phyloP scores from a whole-genome alignment of 441 rosid species.

The Omphalea diandra region DNA sequence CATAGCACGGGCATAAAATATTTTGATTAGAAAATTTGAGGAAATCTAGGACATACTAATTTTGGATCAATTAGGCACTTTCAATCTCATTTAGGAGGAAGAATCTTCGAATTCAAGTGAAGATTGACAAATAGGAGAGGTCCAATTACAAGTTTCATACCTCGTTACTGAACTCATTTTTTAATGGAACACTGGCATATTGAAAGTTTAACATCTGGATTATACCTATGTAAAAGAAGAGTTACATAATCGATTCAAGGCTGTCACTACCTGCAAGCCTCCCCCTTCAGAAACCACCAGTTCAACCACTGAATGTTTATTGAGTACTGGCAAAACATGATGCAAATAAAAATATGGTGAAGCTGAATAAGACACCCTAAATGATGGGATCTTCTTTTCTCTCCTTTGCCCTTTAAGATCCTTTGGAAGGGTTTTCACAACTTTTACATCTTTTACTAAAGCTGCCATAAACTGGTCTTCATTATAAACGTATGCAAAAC shows the following conservation, averaged over 20 bases:
- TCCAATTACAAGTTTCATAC: neutral
- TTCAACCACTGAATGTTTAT: constrained; percentile 87
- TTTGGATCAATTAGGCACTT: neutral
- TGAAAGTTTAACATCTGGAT: neutral
- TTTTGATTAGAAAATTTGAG: too few species aligned
- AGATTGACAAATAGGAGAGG: too few species aligned
- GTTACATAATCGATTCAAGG: neutral
- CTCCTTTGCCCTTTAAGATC: constrained; percentile 85
- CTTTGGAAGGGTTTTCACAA: constrained; percentile 92
- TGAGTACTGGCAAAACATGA: constrained; percentile 78
- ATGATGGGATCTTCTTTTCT: constrained; percentile 82
- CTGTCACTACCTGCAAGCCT: constrained; percentile 71
- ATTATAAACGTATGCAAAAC: constrained; percentile 89
- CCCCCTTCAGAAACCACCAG: constrained; percentile 88
- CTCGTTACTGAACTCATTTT: neutral
- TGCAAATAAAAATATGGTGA: constrained; percentile 87
- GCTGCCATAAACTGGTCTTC: constrained; percentile 90
- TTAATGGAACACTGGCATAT: too few species aligned
- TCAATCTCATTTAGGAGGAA: neutral
- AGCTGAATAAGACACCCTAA: constrained; percentile 68
- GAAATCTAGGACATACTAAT: too few species aligned
- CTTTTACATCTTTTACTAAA: constrained; percentile 61
- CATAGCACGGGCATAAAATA: too few species aligned
- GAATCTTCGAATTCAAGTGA: neutral
- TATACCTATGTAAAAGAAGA: constrained; percentile 4